These are phyloP conservation scores for Xerocomellus amylosporus DNA, from an alignment of 768 basidiomycete genomes.

Conservation along the genomic window DNA sequence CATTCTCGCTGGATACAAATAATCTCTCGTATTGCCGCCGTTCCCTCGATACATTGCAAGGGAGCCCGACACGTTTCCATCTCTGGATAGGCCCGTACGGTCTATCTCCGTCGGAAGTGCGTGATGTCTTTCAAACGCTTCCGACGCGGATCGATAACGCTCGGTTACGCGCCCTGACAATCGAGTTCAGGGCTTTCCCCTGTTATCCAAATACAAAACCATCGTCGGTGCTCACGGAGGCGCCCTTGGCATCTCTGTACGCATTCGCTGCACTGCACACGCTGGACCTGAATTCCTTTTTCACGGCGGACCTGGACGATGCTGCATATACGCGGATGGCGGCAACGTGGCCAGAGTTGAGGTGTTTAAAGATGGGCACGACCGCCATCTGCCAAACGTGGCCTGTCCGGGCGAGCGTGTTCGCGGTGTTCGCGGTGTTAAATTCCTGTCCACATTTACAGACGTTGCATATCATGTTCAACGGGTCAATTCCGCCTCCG, in stretches of 20 bases:
- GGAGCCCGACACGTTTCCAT: background rate
- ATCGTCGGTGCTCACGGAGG: conserved; percentile 2
- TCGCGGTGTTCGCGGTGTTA: conserved; percentile 14
- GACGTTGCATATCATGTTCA: conserved; percentile 14
- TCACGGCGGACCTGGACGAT: conserved; percentile 9
- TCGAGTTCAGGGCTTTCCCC: background rate
- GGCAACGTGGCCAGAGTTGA: conserved; percentile 8
- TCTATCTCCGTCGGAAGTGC: no score
- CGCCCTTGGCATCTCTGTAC: conserved; percentile 4
- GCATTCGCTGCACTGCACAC: conserved; percentile 3
- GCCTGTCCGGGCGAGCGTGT: conserved; percentile 11
- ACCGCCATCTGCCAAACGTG: background rate
- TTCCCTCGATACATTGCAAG: no score
- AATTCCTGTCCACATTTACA: conserved; percentile 9
- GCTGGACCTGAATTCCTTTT: conserved; percentile 15
- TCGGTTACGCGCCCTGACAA: background rate
- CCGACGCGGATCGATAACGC: background rate
- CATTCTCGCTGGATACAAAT: background rate
- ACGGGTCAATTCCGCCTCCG: conserved; percentile 11
- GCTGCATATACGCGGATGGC: conserved; percentile 9
- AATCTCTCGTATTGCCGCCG: no score
- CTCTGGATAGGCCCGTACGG: background rate
- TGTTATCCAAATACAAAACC: no score
- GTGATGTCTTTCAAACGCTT: background rate
- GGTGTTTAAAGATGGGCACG: conserved; percentile 9